phyloP scores from a whole-genome alignment of 2,329 filamentous ascomycete species.

The Fusarium multiceps region DNA sequence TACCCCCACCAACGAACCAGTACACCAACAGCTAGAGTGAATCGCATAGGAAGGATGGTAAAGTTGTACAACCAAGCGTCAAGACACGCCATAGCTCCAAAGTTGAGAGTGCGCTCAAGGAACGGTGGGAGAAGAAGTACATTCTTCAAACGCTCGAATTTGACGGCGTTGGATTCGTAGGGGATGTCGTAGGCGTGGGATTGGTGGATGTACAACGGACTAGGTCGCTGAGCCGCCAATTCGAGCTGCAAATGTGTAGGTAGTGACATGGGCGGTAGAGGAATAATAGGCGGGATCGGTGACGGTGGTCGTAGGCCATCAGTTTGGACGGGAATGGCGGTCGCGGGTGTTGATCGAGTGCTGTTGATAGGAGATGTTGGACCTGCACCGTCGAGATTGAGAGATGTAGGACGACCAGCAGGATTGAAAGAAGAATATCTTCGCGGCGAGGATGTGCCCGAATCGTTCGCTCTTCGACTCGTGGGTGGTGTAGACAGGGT shows the following conservation, averaged over 20 bases:
- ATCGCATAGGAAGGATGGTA: constrained; percentile 91
- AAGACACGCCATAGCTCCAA: constrained; percentile 89
- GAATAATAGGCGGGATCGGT: constrained; percentile 66
- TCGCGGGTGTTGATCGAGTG: constrained; percentile 35
- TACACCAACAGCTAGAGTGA: constrained; percentile 82
- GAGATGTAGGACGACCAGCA: constrained; percentile 55
- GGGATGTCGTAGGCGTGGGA: constrained; percentile 69
- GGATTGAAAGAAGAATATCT: constrained; percentile 65
- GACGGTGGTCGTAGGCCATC: constrained; percentile 54
- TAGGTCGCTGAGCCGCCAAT: constrained; percentile 70
- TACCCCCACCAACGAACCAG: constrained; percentile 82
- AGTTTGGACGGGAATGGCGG: constrained; percentile 44
- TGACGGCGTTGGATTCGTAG: constrained; percentile 92
- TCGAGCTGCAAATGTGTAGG: constrained; percentile 74
- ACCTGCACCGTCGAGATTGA: constrained; percentile 52
- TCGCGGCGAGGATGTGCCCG: constrained; percentile 52
- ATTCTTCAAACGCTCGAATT: constrained; percentile 91
- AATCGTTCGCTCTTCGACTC: constrained; percentile 51
- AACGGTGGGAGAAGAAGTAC: constrained; percentile 84
- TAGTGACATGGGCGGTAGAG: constrained; percentile 73
- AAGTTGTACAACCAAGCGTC: constrained; percentile 98
- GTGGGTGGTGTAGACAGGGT: constrained; percentile 67
- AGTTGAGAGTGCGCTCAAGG: constrained; percentile 85
- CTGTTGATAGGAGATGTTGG: constrained; percentile 35
- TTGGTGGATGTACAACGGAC: constrained; percentile 73